Percentiles rank a stretch among this genome's conserved stretches.
Conservation (phyloP, 2,329 filamentous ascomycete species). For the Aureobasidium sp. region DNA sequence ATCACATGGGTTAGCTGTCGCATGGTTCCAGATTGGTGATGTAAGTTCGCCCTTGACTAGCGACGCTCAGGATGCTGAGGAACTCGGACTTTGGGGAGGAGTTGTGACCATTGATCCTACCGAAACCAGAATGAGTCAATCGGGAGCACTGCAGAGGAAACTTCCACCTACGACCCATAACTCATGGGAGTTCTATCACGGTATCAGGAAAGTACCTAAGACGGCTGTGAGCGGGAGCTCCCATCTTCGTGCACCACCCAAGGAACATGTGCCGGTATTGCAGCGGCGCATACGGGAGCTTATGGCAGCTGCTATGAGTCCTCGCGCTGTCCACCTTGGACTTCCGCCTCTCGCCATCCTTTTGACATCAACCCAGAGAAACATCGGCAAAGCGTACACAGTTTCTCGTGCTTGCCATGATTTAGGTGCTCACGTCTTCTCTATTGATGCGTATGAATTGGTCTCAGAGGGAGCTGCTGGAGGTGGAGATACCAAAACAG, state of each 20-base stretch:
- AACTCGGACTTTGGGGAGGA: conserved; percentile 70
- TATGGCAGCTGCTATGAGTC: conserved; percentile 79
- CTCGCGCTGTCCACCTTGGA: conserved; percentile 73
- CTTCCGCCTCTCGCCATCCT: conserved; percentile 84
- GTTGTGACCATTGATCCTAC: conserved; percentile 78
- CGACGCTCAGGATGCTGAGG: conserved; percentile 48
- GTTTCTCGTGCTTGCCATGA: conserved; percentile 72
- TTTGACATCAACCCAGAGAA: conserved; percentile 81
- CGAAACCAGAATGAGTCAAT: conserved; percentile 82
- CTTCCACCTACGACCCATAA: conserved; percentile 68
- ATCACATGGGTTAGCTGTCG: conserved; percentile 43
- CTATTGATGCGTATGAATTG: conserved; percentile 87
- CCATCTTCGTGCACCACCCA: conserved; percentile 25
- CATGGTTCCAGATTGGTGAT: conserved; percentile 87
- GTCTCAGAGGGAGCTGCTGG: conserved; percentile 82
- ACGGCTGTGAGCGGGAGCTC: conserved; percentile 50
- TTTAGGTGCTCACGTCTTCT: conserved; percentile 80
- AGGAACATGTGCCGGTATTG: conserved; percentile 35
- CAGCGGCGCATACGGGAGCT: conserved; percentile 67
- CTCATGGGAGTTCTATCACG: conserved; percentile 85
- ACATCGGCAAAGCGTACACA: conserved; percentile 82
- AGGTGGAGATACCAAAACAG: conserved; percentile 86
- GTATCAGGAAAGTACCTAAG: conserved; percentile 53
- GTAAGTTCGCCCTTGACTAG: conserved; percentile 43
- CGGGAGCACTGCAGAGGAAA: conserved; percentile 74